These are phyloP conservation scores for Diaporthe capsici DNA, from an alignment of 2,329 filamentous ascomycete species.

Conservation along the genomic window DNA sequence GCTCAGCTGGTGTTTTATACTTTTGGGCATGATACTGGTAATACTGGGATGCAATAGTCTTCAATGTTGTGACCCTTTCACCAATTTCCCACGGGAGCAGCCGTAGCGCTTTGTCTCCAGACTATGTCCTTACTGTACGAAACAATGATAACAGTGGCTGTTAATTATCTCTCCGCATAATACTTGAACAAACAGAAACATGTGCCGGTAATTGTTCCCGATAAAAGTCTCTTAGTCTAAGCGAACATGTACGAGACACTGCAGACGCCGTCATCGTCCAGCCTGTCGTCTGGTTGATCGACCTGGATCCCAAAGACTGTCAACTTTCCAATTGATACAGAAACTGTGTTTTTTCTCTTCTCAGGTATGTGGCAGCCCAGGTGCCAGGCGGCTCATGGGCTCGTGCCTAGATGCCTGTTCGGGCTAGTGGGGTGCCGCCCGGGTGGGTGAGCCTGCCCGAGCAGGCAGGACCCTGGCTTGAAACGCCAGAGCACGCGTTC, in stretches of 20 bases:
- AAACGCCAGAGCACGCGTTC: background rate
- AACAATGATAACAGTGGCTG: background rate
- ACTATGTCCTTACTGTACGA: background rate
- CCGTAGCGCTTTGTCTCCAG: background rate
- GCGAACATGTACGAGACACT: background rate
- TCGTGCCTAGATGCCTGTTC: background rate
- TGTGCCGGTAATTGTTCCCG: background rate
- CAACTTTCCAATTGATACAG: too few relatives aligned
- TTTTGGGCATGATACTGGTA: background rate
- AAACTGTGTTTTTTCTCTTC: too few relatives aligned
- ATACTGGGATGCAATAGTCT: background rate
- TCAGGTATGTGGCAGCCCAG: too few relatives aligned
- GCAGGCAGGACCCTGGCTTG: slow-evolving; percentile 16
- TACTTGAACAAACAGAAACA: background rate
- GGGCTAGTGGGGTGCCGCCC: background rate
- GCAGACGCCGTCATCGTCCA: too few relatives aligned
- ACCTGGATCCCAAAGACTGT: too few relatives aligned
- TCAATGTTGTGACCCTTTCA: background rate
- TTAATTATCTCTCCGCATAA: background rate
- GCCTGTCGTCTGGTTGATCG: too few relatives aligned
- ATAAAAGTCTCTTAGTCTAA: background rate
- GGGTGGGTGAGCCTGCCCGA: background rate
- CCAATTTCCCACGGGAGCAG: background rate
- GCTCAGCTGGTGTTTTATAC: background rate
- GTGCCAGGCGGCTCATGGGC: too few relatives aligned